Percentiles rank a stretch among this genome's conserved stretches.
These are phyloP conservation scores for Coprinopsis sp. DNA, from an alignment of 768 basidiomycete genomes.

Conservation along the genomic window DNA sequence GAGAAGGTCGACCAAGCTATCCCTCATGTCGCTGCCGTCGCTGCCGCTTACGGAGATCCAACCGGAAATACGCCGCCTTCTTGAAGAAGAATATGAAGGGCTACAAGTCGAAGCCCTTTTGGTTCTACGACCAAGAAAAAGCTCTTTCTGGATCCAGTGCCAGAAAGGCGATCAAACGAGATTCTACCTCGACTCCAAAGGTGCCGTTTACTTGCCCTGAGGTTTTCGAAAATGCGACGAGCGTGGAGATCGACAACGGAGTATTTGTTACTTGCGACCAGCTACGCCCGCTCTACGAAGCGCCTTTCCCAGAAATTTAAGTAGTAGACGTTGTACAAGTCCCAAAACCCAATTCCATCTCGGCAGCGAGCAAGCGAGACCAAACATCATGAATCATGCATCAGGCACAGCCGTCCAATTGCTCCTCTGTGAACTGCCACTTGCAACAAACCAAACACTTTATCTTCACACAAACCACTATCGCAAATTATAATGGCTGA, in stretches of 20 bases:
- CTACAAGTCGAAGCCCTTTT: slow-evolving; percentile 38
- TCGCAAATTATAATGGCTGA: slow-evolving; percentile 56
- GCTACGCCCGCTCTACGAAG: slow-evolving; percentile 33
- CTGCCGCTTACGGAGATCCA: slow-evolving; percentile 52
- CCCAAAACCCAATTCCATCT: slow-evolving; percentile 1
- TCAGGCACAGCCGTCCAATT: slow-evolving; percentile 3
- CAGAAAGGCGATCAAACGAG: neutral
- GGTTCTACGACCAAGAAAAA: slow-evolving; percentile 43
- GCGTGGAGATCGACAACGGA: slow-evolving; percentile 38
- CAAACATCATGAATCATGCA: slow-evolving; percentile 22
- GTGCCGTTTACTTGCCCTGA: slow-evolving; percentile 33
- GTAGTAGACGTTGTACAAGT: slow-evolving; percentile 1
- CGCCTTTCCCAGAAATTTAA: slow-evolving; percentile 1
- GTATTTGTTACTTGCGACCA: slow-evolving; percentile 42
- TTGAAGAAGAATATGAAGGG: slow-evolving; percentile 26
- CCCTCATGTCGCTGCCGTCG: slow-evolving; percentile 49
- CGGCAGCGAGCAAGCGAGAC: slow-evolving; percentile 14
- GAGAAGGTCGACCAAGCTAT: slow-evolving; percentile 38
- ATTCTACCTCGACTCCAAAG: neutral
- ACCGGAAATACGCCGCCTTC: slow-evolving; percentile 44
- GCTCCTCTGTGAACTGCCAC: slow-evolving; percentile 5
- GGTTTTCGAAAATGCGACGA: slow-evolving; percentile 25
- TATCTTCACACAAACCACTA: slow-evolving; percentile 13
- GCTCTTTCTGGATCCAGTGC: neutral
- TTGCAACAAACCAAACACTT: slow-evolving; percentile 9